A percentile compares a stretch with the other conserved stretches of the same genome.
These are phyloP conservation scores for Cutaneotrichosporon sp. DNA, from an alignment of 1,284 basidiomycete genomes.

Conservation along the genomic window DNA sequence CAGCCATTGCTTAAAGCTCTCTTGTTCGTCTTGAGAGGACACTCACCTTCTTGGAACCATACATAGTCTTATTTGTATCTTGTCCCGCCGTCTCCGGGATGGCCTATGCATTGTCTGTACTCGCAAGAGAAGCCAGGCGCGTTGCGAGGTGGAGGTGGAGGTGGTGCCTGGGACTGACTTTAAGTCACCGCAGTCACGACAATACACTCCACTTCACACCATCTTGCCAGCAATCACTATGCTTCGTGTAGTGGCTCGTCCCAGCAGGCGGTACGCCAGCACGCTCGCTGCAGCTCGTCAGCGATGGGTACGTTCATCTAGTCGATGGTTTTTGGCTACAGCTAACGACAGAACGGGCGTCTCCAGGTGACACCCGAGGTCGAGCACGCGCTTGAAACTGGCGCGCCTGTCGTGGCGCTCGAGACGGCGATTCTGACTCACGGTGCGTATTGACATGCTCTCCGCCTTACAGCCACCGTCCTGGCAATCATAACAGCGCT, in stretches of 20 bases:
- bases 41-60: not conserved
- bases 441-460: constrained; percentile 52
- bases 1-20: constrained; percentile 4
- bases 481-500: not conserved
- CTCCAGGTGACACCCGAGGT: constrained; percentile 62
- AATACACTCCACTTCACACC: not conserved
- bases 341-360: constrained; percentile 31
- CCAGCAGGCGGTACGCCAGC: constrained; percentile 9
- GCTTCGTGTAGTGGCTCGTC: constrained; percentile 2
- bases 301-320: constrained; percentile 13
- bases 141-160: not conserved
- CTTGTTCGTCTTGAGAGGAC: not conserved
- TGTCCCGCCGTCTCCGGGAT: not conserved
- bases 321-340: not conserved
- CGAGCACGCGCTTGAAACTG: constrained; percentile 65
- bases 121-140: not conserved
- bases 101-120: not conserved
- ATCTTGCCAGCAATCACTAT: not conserved
- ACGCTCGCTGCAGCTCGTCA: constrained; percentile 14
- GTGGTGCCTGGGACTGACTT: not conserved
- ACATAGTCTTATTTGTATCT: not conserved
- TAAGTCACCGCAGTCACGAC: not conserved
- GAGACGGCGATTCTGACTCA: constrained; percentile 87
- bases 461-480: not conserved
- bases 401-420: constrained; percentile 56